Conservation (phyloP, 306 rosid species). For the Arachis hypogaea region DNA sequence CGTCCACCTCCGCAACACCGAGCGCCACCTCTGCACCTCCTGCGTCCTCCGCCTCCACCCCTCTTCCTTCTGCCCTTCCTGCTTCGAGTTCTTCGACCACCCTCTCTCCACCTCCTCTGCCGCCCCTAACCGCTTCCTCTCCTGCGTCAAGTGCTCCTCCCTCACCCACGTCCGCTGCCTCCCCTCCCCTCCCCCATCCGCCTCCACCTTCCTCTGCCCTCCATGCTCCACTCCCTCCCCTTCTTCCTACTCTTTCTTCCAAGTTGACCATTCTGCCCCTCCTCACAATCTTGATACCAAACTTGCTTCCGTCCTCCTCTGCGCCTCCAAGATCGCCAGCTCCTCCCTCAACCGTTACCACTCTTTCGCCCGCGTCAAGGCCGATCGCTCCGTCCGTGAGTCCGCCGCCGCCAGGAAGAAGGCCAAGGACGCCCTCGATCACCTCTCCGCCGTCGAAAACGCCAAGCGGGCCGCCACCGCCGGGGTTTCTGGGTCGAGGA, state of each 20-base stretch:
- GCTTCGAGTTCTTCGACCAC: slow-evolving; percentile 65
- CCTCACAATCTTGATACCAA: background rate
- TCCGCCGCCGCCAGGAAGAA: slow-evolving; percentile 61
- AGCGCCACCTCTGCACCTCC: slow-evolving; percentile 76
- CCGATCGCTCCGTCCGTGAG: slow-evolving; percentile 60
- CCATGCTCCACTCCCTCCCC: slow-evolving; percentile 57
- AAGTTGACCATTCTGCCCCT: slow-evolving; percentile 30
- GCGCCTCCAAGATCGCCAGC: slow-evolving; percentile 68
- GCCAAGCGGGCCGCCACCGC: slow-evolving; percentile 28
- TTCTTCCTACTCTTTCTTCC: slow-evolving; percentile 63
- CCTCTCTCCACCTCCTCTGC: slow-evolving; percentile 44
- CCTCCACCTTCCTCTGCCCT: slow-evolving; percentile 58
- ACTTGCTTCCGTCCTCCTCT: slow-evolving; percentile 51
- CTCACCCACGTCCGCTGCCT: slow-evolving; percentile 71
- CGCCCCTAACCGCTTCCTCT: slow-evolving; percentile 45
- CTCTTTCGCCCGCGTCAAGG: slow-evolving; percentile 42
- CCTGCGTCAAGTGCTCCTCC: slow-evolving; percentile 76
- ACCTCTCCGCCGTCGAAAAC: slow-evolving; percentile 35
- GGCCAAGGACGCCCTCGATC: slow-evolving; percentile 63
- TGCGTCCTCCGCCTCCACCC: slow-evolving; percentile 86
- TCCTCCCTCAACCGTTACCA: slow-evolving; percentile 48
- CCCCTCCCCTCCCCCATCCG: slow-evolving; percentile 44
- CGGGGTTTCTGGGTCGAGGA: slow-evolving; percentile 45
- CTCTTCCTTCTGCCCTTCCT: slow-evolving; percentile 64
- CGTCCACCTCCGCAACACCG: slow-evolving; percentile 49